Conservation (phyloP, 441 rosid species). For the Gossypium trilobum region DNA sequence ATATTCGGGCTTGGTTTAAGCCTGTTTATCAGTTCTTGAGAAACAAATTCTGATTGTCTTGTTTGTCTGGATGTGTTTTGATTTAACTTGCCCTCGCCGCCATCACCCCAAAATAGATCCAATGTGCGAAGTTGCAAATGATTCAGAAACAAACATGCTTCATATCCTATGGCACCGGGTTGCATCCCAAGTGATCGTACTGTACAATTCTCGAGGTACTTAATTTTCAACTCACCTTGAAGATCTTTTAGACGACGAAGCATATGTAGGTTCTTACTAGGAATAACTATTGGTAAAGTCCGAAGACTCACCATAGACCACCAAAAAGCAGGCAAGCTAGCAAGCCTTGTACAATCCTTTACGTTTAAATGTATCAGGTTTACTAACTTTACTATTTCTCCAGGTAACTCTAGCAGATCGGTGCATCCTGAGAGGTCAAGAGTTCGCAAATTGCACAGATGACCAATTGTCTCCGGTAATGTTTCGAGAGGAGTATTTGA, state of each 20-base stretch:
- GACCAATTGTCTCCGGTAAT: slow-evolving; percentile 12
- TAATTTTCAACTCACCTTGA: slow-evolving; percentile 17
- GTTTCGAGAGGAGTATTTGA: slow-evolving; percentile 12
- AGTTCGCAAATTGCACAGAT: slow-evolving; percentile 12
- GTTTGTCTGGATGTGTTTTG: background rate
- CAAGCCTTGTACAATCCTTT: slow-evolving; percentile 11
- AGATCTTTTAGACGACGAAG: fast-evolving
- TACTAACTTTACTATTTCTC: background rate
- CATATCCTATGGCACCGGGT: no score
- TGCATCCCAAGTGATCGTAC: no score
- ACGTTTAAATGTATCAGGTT: slow-evolving; percentile 14
- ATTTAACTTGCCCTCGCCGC: background rate
- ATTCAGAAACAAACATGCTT: background rate
- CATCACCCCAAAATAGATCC: slow-evolving; percentile 13
- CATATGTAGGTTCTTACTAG: fast-evolving
- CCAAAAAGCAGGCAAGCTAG: background rate
- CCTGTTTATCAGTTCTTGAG: fast-evolving
- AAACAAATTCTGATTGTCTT: fast-evolving
- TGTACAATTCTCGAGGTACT: slow-evolving; percentile 5
- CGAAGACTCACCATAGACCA: background rate
- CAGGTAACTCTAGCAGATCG: slow-evolving; percentile 12
- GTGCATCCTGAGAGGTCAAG: slow-evolving; percentile 18
- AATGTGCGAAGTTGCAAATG: background rate
- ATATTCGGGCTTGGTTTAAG: slow-evolving; percentile 10
- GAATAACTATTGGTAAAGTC: slow-evolving; percentile 15